phyloP scores from a whole-genome alignment of 1,139 yeast genomes.

The Hanseniaspora sp. region DNA sequence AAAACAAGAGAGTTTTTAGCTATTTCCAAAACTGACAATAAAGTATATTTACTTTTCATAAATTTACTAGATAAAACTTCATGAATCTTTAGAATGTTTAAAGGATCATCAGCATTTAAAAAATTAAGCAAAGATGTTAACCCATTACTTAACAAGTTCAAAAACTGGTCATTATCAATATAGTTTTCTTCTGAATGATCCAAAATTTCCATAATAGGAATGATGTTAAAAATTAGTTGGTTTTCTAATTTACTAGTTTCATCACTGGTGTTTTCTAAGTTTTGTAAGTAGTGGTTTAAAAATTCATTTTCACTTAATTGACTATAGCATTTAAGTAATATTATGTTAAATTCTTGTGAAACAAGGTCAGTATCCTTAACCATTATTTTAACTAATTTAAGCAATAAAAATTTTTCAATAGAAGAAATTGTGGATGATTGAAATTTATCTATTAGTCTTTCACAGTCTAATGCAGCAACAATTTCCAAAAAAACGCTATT shows the following conservation, averaged over 20 bases:
- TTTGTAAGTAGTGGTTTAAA: neutral
- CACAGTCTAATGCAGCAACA: neutral
- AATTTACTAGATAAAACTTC: constrained; percentile 2
- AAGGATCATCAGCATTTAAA: neutral
- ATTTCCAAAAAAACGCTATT: constrained; percentile 6
- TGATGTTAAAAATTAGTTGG: neutral
- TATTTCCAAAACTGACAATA: constrained; percentile 5
- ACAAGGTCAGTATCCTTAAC: neutral
- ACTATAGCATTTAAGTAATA: neutral
- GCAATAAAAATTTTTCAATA: neutral
- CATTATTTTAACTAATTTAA: neutral
- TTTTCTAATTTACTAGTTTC: neutral
- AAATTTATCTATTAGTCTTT: neutral
- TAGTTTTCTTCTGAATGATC: constrained; percentile 12
- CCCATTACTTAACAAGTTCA: constrained; percentile 3
- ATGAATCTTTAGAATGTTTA: constrained; percentile 5
- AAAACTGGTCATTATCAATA: neutral
- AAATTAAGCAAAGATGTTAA: neutral
- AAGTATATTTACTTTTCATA: constrained; percentile 11
- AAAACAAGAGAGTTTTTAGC: constrained; percentile 4
- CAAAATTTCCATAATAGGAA: constrained; percentile 13
- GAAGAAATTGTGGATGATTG: neutral
- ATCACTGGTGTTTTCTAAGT: neutral
- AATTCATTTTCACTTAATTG: constrained; percentile 9
- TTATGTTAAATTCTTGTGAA: neutral